Base-by-base conservation (phyloP, 768 basidiomycete species). In the Gelatoporia subvermispora region DNA sequence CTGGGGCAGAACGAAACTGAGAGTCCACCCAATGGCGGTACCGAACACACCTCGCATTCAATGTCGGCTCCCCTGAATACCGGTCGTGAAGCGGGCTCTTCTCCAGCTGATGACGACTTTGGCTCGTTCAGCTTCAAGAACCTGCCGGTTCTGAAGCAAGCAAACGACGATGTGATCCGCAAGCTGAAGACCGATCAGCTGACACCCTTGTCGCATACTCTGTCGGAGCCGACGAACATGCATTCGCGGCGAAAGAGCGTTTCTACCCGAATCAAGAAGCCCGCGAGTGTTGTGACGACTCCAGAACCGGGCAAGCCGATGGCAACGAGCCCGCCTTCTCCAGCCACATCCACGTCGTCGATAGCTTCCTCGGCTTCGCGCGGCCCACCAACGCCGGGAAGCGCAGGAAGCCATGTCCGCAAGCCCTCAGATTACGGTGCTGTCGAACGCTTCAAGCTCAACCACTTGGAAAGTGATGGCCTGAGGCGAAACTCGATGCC, bases 61-160 rank as follows among this genome's bases (percentile, higher is more conserved):
- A 56, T 57, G 28, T 50, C 53, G 47, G 62, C 75, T 10, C 70
- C 77, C 13, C 67, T 73, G 23, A 52, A 51, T 56, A 58, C 45
- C 63, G 73, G 55, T 28, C 65, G 67, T 28, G 73, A 77, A 10
- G 60, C 62, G 4, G 70, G 68, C 16, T 62, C 69, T 5, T 78
- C 85, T 23, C 77, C 82, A 28, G 78, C 78, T 16, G 81, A 79
- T 54, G 92, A 95, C 59, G 94, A 97, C 60, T 99, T 98, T 68
- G 96, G 96, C 18, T 85, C 92, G 0, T 99, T 99, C 73, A 93
- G 87, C 68, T 99, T 93, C 79, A 97, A 97, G 76, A 99, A 99
- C 63, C 67, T 97, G 36, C 92, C 92, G 0, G 81, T 96, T 7
- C 72, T 98, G 66, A 99, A 98, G 70, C 93, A 97, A 68, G 93